Percentiles rank a stretch among this genome's conserved stretches.
Conservation (phyloP, 2,329 filamentous ascomycete genomes). For the Aphanocladium album region DNA sequence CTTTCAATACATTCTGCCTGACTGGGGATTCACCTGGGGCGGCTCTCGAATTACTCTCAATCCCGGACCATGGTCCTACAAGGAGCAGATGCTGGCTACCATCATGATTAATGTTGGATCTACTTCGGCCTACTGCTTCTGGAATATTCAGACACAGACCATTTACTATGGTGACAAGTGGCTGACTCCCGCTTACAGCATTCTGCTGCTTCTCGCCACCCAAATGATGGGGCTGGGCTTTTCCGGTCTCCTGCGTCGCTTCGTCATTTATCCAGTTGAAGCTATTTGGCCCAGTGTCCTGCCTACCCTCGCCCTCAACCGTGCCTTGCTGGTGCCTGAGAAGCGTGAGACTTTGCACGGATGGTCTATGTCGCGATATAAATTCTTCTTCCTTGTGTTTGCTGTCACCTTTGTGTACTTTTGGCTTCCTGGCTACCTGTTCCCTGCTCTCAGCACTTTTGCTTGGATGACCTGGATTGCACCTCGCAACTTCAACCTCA, state of each 20-base stretch:
- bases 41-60: constrained; percentile 27
- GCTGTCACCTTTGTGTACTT: constrained; percentile 38
- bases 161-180: constrained; percentile 16
- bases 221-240: constrained; percentile 31
- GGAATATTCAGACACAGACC: constrained; percentile 32
- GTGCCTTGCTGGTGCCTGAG: constrained; percentile 25
- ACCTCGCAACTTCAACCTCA: constrained; percentile 36
- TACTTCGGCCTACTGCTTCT: constrained; percentile 33
- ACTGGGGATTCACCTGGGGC: constrained; percentile 10
- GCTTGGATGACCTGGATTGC: constrained; percentile 45
- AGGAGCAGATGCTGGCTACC: constrained; percentile 36
- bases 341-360: constrained; percentile 33
- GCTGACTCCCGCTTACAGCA: constrained; percentile 25
- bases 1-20: too few relatives aligned
- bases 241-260: constrained; percentile 28
- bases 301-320: constrained; percentile 20
- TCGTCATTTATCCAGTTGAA: constrained; percentile 19
- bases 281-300: constrained; percentile 19
- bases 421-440: constrained; percentile 40
- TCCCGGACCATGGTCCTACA: constrained; percentile 34
- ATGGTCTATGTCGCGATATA: constrained; percentile 36
- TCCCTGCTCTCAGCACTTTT: constrained; percentile 36
- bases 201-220: constrained; percentile 27
- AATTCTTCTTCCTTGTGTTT: constrained; percentile 35
- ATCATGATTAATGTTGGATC: constrained; percentile 34